Evolutionary conservation across 2,329 filamentous ascomycete genomes (phyloP), one percentile per base, ranked within the genome.

Genomic region (Diaporthe humulicola): DNA sequence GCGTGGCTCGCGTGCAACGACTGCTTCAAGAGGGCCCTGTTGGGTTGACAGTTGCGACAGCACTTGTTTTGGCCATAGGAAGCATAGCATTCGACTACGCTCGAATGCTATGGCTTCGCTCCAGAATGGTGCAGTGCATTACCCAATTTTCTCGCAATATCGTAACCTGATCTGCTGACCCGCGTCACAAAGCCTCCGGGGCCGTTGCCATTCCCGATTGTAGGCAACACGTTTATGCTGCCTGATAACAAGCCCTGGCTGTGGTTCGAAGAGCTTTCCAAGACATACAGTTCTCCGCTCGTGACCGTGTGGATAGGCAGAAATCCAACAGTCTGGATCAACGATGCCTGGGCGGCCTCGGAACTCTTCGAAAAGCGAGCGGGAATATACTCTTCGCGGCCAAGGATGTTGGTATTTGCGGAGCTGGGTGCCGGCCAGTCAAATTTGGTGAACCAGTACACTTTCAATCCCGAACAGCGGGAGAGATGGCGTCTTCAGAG

Each of bases 291-390:
- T 7, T 83, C 86, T 0, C 86, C 88, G 0, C 78, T 90, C 9
- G 87, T 91, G 64, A 90, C 89, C 0, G 87, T 89, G 77, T 90
- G 89, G 89, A 88, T 90, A 61, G 87, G 87, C n/a, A 80, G 77
- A 36, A 86, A 85, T 72, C 85, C 85, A 4, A 87, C 85, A 1
- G 81, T 87, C 19, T 87, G 85, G 81, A 84, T 90, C 74, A 87
- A 87, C 73, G 86, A 88, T 48, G 86, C 87, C 0, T 86, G 86
- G 81, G 82, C 84, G 1, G 88, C 88, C 0, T 87, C 86, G 52
- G 88, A 90, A 28, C 81, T 90, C n/a, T 86, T 91, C 73, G 88
- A 89, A 75, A 89, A 88, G 77, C 86, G 86, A 54, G 86, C 87
- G 0, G 84, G 84, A n/a, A 84, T 88, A 60, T 90, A 90, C 78